Percentiles rank a stretch among this genome's conserved stretches.
Conservation (phyloP, 176 grass and related monocot species). For the Musa beccarii region DNA sequence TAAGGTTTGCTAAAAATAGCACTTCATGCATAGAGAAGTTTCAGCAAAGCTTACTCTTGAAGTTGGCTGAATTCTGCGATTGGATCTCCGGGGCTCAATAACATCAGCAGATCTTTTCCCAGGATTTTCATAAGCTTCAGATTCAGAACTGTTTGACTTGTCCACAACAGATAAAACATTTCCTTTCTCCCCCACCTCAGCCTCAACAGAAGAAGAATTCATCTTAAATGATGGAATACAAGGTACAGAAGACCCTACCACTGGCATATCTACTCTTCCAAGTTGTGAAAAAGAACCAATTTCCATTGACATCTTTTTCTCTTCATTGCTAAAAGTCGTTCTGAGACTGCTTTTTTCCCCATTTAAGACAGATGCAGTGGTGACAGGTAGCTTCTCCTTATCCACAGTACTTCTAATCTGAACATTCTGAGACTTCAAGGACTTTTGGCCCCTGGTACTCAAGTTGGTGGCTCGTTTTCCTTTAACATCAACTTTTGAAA, state of each 20-base stretch:
- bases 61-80: constrained; percentile 87
- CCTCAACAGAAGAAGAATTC: constrained; percentile 20
- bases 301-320: constrained; percentile 18
- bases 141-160: constrained; percentile 7
- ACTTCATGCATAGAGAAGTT: background rate
- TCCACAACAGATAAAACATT: constrained; percentile 10
- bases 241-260: constrained; percentile 21
- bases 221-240: constrained; percentile 29
- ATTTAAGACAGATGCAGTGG: constrained; percentile 15
- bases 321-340: constrained; percentile 26
- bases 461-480: constrained; percentile 41
- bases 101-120: constrained; percentile 36
- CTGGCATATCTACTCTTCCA: constrained; percentile 25
- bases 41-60: constrained; percentile 47
- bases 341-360: constrained; percentile 26
- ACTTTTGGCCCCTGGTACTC: constrained; percentile 44
- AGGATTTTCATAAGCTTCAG: constrained; percentile 37
- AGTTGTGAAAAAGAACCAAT: constrained; percentile 10
- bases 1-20: background rate
- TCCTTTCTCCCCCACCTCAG: constrained; percentile 18
- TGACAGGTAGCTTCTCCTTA: constrained; percentile 27
- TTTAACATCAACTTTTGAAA: constrained; percentile 42
- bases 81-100: constrained; percentile 72
- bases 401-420: constrained; percentile 22
- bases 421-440: constrained; percentile 37